Evolutionary conservation across 1,284 basidiomycete species (phyloP).

Genomic region (Phylloporus sp.): DNA sequence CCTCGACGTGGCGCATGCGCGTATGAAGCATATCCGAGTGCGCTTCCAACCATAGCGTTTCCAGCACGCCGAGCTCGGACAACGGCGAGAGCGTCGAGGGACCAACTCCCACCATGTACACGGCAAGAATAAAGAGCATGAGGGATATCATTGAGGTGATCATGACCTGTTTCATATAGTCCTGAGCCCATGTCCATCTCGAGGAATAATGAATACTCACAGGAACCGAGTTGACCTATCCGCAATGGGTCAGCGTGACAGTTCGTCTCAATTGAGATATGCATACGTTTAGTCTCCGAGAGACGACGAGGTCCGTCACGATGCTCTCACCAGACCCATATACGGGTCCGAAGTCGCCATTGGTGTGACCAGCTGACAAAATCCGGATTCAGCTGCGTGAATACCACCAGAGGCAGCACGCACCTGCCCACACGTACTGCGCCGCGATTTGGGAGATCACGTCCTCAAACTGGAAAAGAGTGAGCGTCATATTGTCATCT

Average conservation of each 20-base stretch:
- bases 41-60: neutral
- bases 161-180: neutral
- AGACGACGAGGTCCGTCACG: neutral
- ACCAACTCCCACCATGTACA: neutral
- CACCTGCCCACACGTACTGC: neutral
- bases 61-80: neutral
- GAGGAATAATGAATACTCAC: neutral
- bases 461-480: neutral
- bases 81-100: neutral
- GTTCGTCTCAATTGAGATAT: neutral
- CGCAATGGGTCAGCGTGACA: neutral
- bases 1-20: neutral
- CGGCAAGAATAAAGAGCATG: neutral
- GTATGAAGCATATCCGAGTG: neutral
- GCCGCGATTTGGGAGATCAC: neutral
- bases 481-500: neutral
- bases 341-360: neutral
- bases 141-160: neutral
- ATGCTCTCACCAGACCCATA: neutral
- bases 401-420: neutral
- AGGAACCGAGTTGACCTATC: neutral
- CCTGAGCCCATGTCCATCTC: neutral
- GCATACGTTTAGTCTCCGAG: neutral
- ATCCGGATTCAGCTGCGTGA: neutral
- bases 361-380: neutral